Conservation (phyloP, 2,329 filamentous ascomycete genomes). For the Pseudogymnoascus sp. region DNA sequence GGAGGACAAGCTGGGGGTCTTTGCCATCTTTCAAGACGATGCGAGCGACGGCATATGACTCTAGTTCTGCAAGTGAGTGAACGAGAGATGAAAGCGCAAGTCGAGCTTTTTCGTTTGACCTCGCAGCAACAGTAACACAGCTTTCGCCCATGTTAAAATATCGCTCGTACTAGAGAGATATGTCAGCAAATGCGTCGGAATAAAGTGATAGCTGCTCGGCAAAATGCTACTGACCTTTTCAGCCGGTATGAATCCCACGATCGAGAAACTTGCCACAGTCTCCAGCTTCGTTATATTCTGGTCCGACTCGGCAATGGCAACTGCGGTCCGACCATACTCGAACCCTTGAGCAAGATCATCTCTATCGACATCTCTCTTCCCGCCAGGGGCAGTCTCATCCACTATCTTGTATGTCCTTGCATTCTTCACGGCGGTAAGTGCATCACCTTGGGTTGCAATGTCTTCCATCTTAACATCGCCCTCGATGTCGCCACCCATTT, state of each 20-base stretch:
- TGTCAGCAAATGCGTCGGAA: conserved; percentile 6
- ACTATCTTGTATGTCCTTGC: conserved; percentile 75
- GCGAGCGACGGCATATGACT: conserved; percentile 79
- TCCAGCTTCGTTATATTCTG: conserved; percentile 83
- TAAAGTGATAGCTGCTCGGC: neutral
- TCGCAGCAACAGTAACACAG: conserved; percentile 70
- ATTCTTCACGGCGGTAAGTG: conserved; percentile 66
- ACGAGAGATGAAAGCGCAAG: conserved; percentile 85
- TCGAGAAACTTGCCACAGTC: conserved; percentile 66
- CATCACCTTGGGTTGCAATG: conserved; percentile 34
- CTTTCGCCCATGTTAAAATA: conserved; percentile 80
- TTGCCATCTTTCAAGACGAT: conserved; percentile 80
- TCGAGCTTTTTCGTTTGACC: conserved; percentile 72
- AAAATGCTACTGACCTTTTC: conserved; percentile 49
- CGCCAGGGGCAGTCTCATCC: conserved; percentile 66
- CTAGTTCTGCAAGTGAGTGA: conserved; percentile 76
- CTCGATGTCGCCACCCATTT: conserved; percentile 35
- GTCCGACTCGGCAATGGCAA: conserved; percentile 82
- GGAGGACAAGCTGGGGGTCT: conserved; percentile 67
- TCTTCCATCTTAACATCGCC: conserved; percentile 43
- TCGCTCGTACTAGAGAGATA: conserved; percentile 59
- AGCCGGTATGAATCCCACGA: conserved; percentile 78
- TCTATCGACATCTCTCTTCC: conserved; percentile 73
- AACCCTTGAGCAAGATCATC: conserved; percentile 90
- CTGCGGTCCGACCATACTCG: conserved; percentile 85